These are phyloP conservation scores for Metarhizium album DNA, from an alignment of 2,329 filamentous ascomycete genomes.

Conservation along the genomic window DNA sequence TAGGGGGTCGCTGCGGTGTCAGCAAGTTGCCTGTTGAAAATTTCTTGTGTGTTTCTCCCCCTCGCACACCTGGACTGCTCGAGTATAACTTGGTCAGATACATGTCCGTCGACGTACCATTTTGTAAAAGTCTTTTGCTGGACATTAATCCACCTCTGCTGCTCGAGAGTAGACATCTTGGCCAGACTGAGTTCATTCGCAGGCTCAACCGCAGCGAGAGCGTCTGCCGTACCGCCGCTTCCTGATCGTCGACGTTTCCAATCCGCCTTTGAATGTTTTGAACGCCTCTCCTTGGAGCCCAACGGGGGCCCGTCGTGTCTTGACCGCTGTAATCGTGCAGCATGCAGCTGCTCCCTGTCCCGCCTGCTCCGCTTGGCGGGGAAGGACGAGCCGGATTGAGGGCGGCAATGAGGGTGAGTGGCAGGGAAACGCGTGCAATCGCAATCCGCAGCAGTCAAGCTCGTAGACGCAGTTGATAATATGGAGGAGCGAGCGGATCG, in stretches of 20 bases:
- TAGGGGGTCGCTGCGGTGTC: slow-evolving; percentile 24
- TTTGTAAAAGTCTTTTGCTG: slow-evolving; percentile 99
- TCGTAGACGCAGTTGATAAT: not conserved
- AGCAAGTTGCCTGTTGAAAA: not conserved
- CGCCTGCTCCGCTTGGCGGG: slow-evolving; percentile 17
- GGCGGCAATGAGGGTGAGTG: slow-evolving; percentile 14
- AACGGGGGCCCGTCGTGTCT: slow-evolving; percentile 22
- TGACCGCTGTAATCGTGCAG: slow-evolving; percentile 35
- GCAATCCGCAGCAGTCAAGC: not conserved
- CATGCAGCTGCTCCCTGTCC: slow-evolving; percentile 39
- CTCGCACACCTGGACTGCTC: not conserved
- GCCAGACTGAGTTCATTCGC: slow-evolving; percentile 38
- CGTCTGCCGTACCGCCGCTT: slow-evolving; percentile 24
- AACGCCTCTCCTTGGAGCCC: slow-evolving; percentile 8
- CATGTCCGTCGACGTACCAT: slow-evolving; percentile 40
- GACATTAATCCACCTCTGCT: slow-evolving; percentile 63
- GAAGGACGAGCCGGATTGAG: slow-evolving; percentile 3
- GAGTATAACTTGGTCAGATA: not conserved
- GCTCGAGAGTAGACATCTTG: slow-evolving; percentile 54
- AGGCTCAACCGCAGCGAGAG: slow-evolving; percentile 34
- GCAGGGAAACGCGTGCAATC: slow-evolving; percentile 1
- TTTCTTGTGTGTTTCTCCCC: not conserved
- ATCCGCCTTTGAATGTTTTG: slow-evolving; percentile 7
- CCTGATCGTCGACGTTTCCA: slow-evolving; percentile 25
- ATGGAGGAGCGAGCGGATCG: slow-evolving; percentile 2